phyloP scores from a whole-genome alignment of 176 grass and related monocot genomes.

The Carex littledalei region DNA sequence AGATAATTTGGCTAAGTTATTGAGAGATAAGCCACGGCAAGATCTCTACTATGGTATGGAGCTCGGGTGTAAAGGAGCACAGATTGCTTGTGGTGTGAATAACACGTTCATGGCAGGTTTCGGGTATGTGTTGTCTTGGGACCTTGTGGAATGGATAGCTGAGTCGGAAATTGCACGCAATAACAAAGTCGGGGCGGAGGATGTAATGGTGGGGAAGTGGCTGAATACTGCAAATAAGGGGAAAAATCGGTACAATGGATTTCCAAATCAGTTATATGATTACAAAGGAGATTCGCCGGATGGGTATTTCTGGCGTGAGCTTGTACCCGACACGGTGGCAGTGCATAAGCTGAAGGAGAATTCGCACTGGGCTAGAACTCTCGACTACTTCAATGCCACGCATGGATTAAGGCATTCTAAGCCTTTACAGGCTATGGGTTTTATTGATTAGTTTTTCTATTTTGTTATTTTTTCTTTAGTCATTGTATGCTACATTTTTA shows the following conservation, averaged over 20 bases:
- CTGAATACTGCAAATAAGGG: slow-evolving; percentile 22
- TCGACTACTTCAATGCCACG: slow-evolving; percentile 56
- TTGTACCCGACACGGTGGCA: slow-evolving; percentile 29
- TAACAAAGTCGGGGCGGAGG: slow-evolving; percentile 40
- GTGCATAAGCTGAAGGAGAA: slow-evolving; percentile 52
- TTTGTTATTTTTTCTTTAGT: too few species aligned
- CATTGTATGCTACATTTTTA: too few species aligned
- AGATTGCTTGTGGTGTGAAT: slow-evolving; percentile 3
- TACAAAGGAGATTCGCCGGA: slow-evolving; percentile 16
- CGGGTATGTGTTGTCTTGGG: slow-evolving; percentile 35
- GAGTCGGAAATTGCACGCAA: slow-evolving; percentile 33
- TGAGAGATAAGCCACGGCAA: slow-evolving; percentile 20
- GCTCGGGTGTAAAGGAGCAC: slow-evolving; percentile 22
- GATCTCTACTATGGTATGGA: slow-evolving; percentile 46
- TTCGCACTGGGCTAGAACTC: slow-evolving; percentile 32
- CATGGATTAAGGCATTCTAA: slow-evolving; percentile 31
- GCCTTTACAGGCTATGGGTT: background rate
- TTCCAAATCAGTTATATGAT: slow-evolving; percentile 56
- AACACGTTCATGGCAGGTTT: slow-evolving; percentile 57
- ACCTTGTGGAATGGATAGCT: slow-evolving; percentile 50
- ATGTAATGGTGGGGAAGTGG: slow-evolving; percentile 46
- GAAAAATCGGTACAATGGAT: slow-evolving; percentile 36
- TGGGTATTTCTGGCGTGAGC: slow-evolving; percentile 43
- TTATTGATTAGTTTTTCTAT: too few species aligned
- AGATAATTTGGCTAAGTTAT: slow-evolving; percentile 19